Conservation (phyloP, 257 asterid genomes). For the Galeopsis tetrahit region DNA sequence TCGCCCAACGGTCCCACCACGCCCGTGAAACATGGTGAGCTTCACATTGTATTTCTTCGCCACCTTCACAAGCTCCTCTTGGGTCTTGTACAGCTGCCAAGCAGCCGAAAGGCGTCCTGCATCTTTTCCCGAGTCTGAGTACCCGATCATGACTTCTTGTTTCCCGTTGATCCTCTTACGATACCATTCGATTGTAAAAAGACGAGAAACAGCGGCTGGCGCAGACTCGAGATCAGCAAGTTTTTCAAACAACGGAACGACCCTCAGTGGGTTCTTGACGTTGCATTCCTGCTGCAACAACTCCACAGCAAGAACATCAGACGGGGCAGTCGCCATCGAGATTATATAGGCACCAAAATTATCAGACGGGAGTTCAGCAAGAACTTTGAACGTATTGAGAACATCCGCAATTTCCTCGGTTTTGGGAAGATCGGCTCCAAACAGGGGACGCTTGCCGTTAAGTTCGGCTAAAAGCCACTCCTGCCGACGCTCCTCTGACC, state of each 20-base stretch:
- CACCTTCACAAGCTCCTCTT: conserved; percentile 82
- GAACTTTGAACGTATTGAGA: conserved; percentile 64
- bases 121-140: conserved; percentile 91
- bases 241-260: conserved; percentile 81
- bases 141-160: conserved; percentile 93
- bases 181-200: conserved; percentile 85
- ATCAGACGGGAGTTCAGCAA: conserved; percentile 75
- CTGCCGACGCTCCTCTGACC: conserved; percentile 84
- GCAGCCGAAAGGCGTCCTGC: conserved; percentile 95
- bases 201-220: conserved; percentile 79
- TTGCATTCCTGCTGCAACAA: conserved; percentile 75
- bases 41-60: conserved; percentile 74
- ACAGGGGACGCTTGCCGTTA: conserved; percentile 74
- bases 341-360: conserved; percentile 81
- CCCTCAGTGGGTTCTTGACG: conserved; percentile 67
- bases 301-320: conserved; percentile 93
- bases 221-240: conserved; percentile 83
- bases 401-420: conserved; percentile 84
- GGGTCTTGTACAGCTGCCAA: conserved; percentile 83
- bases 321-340: conserved; percentile 89
- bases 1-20: conserved; percentile 87
- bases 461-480: conserved; percentile 88
- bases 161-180: conserved; percentile 65
- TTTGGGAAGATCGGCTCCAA: conserved; percentile 76
- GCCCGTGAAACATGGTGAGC: conserved; percentile 83